Evolutionary conservation across 306 rosid genomes (phyloP), one percentile per base, ranked within the genome.

Genomic region (Sphenostylis stenocarpa): DNA sequence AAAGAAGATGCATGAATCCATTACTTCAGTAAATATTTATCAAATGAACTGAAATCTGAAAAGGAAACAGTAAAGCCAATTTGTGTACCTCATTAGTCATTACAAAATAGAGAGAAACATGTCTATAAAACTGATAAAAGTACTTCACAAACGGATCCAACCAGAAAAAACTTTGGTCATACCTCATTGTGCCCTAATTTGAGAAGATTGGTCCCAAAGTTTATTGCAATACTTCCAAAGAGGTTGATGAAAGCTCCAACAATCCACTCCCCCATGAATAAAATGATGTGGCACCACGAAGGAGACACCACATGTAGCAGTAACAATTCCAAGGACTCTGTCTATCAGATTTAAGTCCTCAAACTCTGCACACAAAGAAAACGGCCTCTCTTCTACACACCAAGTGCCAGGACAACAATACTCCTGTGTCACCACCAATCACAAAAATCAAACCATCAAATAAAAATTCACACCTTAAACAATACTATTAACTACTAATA

Each of bases 121-220:
- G 68, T 47, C 3, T 7, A 80, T 48, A 6, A 29, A 51, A 69
- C 29, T 26, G 6, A 12, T 39, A 10, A 12, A 12, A 2, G 34
- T 33, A 70, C 14, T 20, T 72, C 33, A 47, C 21, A 67, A 31
- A 55, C 13, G 0, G 55, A 49, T 55, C 15, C 62, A 61, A 14
- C 33, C 34, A 39, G 13, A 60, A 52, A 53, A 44, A 29, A 53
- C 34, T 33, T 26, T 15, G 48, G 2, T 0, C 76, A 38, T 83
- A 90, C 97, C 99, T 95, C 99, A 72, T 90, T 92, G 71, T 95
- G 99, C 43, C 99, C 99, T 80, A 90, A 82, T 82, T 95, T 95
- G 70, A 95, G 98, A 73, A 95, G 97, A 79, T 95, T 95, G 70
- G 97, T 95, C 45, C 99, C 97, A 73, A 95, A 95, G 82, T 95